phyloP scores from a whole-genome alignment of 352 stramenopile genomes.

The Phytophthora litchii region DNA sequence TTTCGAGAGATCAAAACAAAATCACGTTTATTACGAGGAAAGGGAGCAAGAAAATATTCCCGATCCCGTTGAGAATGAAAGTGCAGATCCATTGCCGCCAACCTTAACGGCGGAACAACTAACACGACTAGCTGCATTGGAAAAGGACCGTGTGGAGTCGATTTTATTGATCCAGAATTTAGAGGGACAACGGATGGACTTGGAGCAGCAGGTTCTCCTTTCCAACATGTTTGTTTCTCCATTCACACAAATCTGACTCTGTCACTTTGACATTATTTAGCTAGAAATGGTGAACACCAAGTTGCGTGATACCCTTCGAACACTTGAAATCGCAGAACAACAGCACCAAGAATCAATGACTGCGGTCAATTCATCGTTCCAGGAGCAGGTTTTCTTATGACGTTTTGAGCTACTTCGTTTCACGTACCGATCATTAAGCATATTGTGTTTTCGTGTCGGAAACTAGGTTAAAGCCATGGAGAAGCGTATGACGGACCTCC shows the following conservation, averaged over 20 bases:
- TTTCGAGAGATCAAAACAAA: slow-evolving; percentile 10
- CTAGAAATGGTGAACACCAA: slow-evolving; percentile 13
- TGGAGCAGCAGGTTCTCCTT: slow-evolving; percentile 24
- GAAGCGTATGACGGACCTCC: slow-evolving; percentile 16
- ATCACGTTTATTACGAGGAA: slow-evolving; percentile 1
- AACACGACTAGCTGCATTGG: slow-evolving; percentile 14
- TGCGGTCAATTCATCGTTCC: slow-evolving; percentile 1
- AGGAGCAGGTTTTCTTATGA: slow-evolving; percentile 20
- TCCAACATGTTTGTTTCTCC: neutral
- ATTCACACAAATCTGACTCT: neutral
- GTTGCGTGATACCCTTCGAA: slow-evolving; percentile 3
- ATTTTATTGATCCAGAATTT: slow-evolving; percentile 22
- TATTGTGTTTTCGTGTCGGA: neutral
- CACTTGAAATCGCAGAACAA: slow-evolving; percentile 12
- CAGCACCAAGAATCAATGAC: slow-evolving; percentile 19
- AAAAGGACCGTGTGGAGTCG: slow-evolving; percentile 29
- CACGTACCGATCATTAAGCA: neutral
- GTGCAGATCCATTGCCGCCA: neutral
- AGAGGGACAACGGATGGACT: slow-evolving; percentile 13
- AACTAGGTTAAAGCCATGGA: slow-evolving; percentile 9
- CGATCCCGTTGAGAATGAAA: slow-evolving; percentile 1
- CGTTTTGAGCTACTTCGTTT: neutral
- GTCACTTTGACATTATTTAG: slow-evolving; percentile 7
- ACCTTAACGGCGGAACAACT: slow-evolving; percentile 9
- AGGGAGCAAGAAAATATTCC: neutral